These are phyloP conservation scores for Juglanconis juglandina DNA, from an alignment of 2,329 filamentous ascomycete species.

Conservation along the genomic window DNA sequence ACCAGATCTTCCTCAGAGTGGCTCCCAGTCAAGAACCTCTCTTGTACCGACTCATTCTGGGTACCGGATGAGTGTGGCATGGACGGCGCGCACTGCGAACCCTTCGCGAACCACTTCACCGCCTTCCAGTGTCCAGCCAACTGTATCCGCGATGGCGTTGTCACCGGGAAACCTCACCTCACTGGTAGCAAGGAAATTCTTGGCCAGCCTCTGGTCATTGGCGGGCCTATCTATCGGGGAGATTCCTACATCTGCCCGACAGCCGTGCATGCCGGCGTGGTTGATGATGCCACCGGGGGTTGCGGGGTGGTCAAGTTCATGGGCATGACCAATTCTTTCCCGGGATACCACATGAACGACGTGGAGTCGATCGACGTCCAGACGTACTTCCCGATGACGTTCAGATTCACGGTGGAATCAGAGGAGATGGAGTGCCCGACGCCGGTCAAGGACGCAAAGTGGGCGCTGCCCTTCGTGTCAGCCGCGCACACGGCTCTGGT, in stretches of 20 bases:
- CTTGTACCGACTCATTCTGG: conserved; percentile 71
- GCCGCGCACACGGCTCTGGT: conserved; percentile 73
- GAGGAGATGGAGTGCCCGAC: conserved; percentile 57
- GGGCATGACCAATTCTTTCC: conserved; percentile 63
- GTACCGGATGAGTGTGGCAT: conserved; percentile 65
- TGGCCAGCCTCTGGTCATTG: conserved; percentile 62
- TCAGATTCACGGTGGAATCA: conserved; percentile 55
- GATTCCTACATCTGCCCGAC: conserved; percentile 77
- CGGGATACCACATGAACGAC: conserved; percentile 62
- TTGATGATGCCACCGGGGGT: conserved; percentile 63
- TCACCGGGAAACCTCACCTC: conserved; percentile 68
- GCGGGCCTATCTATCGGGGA: conserved; percentile 74
- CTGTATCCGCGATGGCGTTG: conserved; percentile 61
- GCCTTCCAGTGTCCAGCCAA: conserved; percentile 74
- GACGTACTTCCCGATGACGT: conserved; percentile 85
- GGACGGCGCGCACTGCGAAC: conserved; percentile 70
- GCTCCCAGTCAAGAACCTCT: conserved; percentile 30
- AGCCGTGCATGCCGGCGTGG: conserved; percentile 70
- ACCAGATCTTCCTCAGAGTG: not conserved
- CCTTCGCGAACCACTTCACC: conserved; percentile 66
- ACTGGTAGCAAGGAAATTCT: conserved; percentile 66
- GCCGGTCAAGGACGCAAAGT: conserved; percentile 71
- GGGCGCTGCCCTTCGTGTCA: conserved; percentile 81
- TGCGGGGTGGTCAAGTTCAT: conserved; percentile 71
- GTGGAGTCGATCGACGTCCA: conserved; percentile 76